Percentiles rank a stretch among this genome's conserved stretches.
phyloP scores from a whole-genome alignment of 163 green algal species.

The Chlamydomonas reinhardtii region DNA sequence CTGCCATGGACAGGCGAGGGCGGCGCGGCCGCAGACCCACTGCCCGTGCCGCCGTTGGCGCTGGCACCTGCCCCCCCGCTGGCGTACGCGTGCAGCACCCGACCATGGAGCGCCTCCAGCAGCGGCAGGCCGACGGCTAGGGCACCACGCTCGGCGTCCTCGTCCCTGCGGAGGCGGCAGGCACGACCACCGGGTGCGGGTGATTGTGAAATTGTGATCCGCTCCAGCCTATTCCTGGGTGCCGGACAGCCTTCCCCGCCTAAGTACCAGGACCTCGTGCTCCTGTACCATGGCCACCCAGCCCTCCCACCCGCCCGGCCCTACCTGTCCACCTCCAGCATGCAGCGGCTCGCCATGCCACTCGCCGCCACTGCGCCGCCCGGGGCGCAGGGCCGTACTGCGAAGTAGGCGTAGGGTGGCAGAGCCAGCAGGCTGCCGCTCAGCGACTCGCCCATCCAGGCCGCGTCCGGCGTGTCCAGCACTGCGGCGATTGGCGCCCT shows the following conservation, averaged over 20 bases:
- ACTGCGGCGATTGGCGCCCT: slow-evolving; percentile 30
- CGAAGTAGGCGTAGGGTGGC: slow-evolving; percentile 40
- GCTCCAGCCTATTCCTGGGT: too few species aligned
- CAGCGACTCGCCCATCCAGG: slow-evolving; percentile 27
- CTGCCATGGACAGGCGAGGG: not conserved
- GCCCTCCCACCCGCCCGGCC: not conserved
- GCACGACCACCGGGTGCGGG: too few species aligned
- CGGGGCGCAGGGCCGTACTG: slow-evolving; percentile 9
- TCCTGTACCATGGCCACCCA: too few species aligned
- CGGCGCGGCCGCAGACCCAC: too few species aligned
- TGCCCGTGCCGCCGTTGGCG: not conserved
- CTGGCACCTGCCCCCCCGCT: not conserved
- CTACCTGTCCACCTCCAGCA: slow-evolving; percentile 76
- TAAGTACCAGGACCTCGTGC: too few species aligned
- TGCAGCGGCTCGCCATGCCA: slow-evolving; percentile 45
- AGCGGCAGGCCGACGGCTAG: slow-evolving; percentile 68
- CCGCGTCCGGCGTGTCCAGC: slow-evolving; percentile 36
- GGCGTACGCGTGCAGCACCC: slow-evolving; percentile 47
- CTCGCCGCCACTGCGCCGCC: not conserved
- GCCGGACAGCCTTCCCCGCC: too few species aligned
- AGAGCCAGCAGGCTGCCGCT: not conserved
- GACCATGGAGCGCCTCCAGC: slow-evolving; percentile 69
- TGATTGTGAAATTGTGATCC: too few species aligned
- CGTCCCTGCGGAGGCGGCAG: slow-evolving; percentile 65
- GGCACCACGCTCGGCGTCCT: slow-evolving; percentile 75